phyloP scores from a whole-genome alignment of 2,329 filamentous ascomycete genomes.

The Periconia sp. region DNA sequence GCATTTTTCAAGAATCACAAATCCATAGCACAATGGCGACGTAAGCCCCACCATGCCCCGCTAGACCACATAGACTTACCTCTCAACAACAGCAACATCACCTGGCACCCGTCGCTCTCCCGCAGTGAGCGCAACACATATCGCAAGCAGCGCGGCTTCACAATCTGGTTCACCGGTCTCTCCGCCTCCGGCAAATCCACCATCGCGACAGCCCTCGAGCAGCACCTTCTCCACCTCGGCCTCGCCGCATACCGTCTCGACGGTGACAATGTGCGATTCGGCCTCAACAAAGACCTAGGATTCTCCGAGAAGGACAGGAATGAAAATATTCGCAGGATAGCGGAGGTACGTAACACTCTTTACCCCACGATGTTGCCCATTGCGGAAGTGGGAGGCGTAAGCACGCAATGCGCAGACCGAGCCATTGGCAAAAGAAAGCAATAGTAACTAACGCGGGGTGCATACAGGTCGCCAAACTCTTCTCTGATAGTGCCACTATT shows the following conservation, averaged over 20 bases:
- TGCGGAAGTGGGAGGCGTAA: constrained; percentile 11
- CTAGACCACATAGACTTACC: constrained; percentile 16
- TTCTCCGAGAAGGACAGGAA: constrained; percentile 93
- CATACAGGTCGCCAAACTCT: constrained; percentile 85
- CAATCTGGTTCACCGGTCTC: constrained; percentile 97
- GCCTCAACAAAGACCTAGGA: constrained; percentile 95
- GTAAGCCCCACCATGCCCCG: constrained; percentile 41
- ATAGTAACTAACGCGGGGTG: neutral
- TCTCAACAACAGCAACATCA: constrained; percentile 73
- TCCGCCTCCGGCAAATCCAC: constrained; percentile 97
- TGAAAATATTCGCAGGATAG: constrained; percentile 97
- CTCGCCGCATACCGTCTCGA: constrained; percentile 90
- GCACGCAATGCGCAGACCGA: constrained; percentile 22
- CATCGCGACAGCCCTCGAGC: constrained; percentile 93
- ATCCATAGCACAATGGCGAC: constrained; percentile 38
- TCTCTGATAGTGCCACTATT: constrained; percentile 86
- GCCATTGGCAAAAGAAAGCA: neutral
- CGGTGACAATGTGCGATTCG: constrained; percentile 98
- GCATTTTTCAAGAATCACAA: neutral
- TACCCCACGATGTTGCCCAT: too few relatives aligned
- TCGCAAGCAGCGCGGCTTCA: constrained; percentile 87
- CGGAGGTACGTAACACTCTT: constrained; percentile 67
- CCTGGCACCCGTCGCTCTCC: constrained; percentile 83
- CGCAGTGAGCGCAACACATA: constrained; percentile 75
- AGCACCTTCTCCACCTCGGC: constrained; percentile 88